Evolutionary conservation across 2,329 filamentous ascomycete genomes (phyloP), one percentile per base, ranked within the genome.

Genomic region (Chalaropsis thielavioides): DNA sequence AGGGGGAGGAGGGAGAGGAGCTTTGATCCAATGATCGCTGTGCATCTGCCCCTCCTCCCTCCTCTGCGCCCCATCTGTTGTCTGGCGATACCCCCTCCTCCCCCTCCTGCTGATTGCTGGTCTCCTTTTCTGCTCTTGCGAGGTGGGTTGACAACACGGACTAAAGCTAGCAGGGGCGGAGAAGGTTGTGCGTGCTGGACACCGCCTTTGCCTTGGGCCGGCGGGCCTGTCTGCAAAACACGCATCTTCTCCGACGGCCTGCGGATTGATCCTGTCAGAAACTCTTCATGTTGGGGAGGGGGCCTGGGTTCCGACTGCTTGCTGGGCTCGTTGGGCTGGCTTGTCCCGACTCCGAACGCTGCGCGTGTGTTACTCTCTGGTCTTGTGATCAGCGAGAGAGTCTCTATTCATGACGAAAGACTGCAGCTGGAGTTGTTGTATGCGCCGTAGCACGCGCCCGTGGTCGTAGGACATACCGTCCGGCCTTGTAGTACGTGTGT

Each of bases 21-120:
- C 54, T 35, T 58, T n/a, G 54, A 38, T 58, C 13, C 54, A 58
- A 58, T 58, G 54, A 58, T 58, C 54, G 54, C 27, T 58, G 54
- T 58, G 54, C 27, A 58, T 35, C 27, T 58, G 27, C 19, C 24
- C 31, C 51, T 24, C 31, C 51, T 35, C 27, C 54, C 54, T 58
- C 54, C 31, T 58, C 54, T 58, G 54, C 27, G 54, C 54, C 54
- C 27, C 54, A 13, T 58, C 54, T 58, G 17, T 58, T 46, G 15
- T 17, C 2, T 19, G 43, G 35, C 35, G 35, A 38, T 38, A 38
- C 35, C 35, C 35, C 35, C 35, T 38, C 8, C 35, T 38, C 35
- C 35, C 35, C 35, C 35, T 38, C 8, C 35, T 38, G 35, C 8
- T 38, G 35, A 38, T 38, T 38, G 5, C 35, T 10, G 8, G 35